phyloP scores from a whole-genome alignment of 148 eudicot species.

The Heliamphora exappendiculata region DNA sequence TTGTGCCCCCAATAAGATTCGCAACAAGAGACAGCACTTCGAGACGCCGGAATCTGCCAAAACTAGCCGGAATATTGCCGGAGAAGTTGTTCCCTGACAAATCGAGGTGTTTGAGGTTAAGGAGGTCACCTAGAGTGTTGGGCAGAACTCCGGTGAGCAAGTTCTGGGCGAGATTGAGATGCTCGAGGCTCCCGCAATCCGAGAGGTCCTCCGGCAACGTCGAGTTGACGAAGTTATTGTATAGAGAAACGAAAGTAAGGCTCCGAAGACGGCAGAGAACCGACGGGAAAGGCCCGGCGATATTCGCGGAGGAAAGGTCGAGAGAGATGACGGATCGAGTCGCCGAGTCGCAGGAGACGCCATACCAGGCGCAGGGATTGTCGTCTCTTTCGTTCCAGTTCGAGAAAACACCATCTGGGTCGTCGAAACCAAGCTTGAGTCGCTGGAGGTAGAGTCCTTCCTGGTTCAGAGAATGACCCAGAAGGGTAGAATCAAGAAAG shows the following conservation, averaged over 20 bases:
- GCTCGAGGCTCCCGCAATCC: slow-evolving; percentile 28
- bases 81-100: slow-evolving; percentile 77
- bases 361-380: slow-evolving; percentile 57
- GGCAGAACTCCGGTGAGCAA: slow-evolving; percentile 47
- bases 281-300: slow-evolving; percentile 60
- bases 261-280: slow-evolving; percentile 45
- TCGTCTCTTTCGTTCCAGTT: slow-evolving; percentile 35
- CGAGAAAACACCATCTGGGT: slow-evolving; percentile 36
- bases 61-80: slow-evolving; percentile 54
- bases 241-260: slow-evolving; percentile 36
- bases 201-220: slow-evolving; percentile 38
- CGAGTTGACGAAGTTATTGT: slow-evolving; percentile 47
- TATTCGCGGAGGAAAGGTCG: slow-evolving; percentile 38
- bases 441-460: slow-evolving; percentile 40
- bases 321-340: slow-evolving; percentile 38
- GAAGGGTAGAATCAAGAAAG: too few relatives aligned
- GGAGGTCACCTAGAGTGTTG: slow-evolving; percentile 20
- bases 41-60: slow-evolving; percentile 41
- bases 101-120: slow-evolving; percentile 37
- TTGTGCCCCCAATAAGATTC: slow-evolving; percentile 56
- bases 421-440: slow-evolving; percentile 32
- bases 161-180: slow-evolving; percentile 51
- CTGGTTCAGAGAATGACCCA: slow-evolving; percentile 34
- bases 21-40: slow-evolving; percentile 49
- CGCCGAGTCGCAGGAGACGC: slow-evolving; percentile 38